These are phyloP conservation scores for Aspergillus biplanus DNA, from an alignment of 495 filamentous ascomycete genomes.

Conservation along the genomic window DNA sequence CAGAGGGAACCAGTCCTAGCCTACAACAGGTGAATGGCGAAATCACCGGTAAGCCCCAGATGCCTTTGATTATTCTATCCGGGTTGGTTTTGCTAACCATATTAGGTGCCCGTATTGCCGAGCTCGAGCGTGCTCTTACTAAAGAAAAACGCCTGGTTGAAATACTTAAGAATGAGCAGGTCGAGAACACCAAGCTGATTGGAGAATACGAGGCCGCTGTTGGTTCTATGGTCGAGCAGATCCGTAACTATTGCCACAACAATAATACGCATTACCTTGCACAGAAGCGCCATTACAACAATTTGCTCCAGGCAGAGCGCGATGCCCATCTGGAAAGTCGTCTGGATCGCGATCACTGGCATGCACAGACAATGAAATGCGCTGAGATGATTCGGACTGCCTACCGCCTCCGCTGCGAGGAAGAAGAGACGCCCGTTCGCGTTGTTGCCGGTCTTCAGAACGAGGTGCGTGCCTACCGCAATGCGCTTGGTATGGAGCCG, in stretches of 20 bases:
- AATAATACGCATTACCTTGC: conserved; percentile 61
- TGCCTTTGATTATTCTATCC: neutral
- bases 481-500: conserved; percentile 55
- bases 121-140: conserved; percentile 56
- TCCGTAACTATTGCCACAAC: conserved; percentile 63
- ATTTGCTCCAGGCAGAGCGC: conserved; percentile 60
- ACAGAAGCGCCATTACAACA: conserved; percentile 63
- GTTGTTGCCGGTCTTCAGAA: conserved; percentile 57
- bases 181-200: conserved; percentile 57
- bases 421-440: conserved; percentile 52
- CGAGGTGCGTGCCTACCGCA: conserved; percentile 57
- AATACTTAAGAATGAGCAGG: conserved; percentile 52
- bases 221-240: conserved; percentile 60
- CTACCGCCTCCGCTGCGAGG: conserved; percentile 52
- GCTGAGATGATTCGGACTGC: conserved; percentile 58
- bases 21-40: conserved; percentile 55
- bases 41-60: conserved; percentile 39
- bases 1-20: conserved; percentile 46
- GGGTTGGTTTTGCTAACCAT: neutral
- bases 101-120: conserved; percentile 51
- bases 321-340: conserved; percentile 59
- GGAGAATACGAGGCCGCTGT: conserved; percentile 60
- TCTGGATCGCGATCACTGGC: conserved; percentile 68
- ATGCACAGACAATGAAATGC: conserved; percentile 57
- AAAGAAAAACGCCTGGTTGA: conserved; percentile 52